Conservation (phyloP, 306 rosid genomes). For the Quercus robur region DNA sequence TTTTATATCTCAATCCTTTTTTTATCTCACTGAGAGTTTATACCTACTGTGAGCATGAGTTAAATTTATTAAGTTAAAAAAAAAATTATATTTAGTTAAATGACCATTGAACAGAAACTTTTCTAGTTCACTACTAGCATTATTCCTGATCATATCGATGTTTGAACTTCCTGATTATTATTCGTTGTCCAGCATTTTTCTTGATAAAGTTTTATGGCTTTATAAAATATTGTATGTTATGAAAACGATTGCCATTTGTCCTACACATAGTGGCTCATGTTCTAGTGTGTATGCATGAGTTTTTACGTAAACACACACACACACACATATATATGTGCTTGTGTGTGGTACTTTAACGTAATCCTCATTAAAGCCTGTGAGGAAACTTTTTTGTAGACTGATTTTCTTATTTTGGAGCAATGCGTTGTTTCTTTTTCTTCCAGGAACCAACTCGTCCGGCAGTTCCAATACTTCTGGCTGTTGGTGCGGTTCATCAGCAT, state of each 20-base stretch:
- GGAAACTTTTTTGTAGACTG: background rate
- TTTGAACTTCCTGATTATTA: background rate
- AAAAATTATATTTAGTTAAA: background rate
- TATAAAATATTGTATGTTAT: background rate
- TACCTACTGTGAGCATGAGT: background rate
- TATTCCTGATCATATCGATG: background rate
- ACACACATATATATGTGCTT: too few relatives aligned
- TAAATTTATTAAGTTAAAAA: background rate
- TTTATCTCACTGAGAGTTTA: background rate
- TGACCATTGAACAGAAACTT: background rate
- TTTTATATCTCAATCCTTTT: background rate
- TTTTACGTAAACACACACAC: background rate
- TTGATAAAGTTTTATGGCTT: background rate
- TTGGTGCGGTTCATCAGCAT: constrained; percentile 99
- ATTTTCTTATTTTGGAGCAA: constrained; percentile 6
- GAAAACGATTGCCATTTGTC: background rate
- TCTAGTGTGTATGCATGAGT: background rate
- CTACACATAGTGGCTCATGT: background rate
- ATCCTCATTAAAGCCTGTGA: background rate
- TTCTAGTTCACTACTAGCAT: background rate
- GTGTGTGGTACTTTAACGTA: background rate
- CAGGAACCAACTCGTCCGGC: constrained; percentile 96
- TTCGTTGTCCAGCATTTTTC: background rate
- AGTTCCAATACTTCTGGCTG: constrained; percentile 94
- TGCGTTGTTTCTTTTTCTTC: constrained; percentile 9